phyloP scores from a whole-genome alignment of 2,329 filamentous ascomycete genomes.

The Thielaviopsis punctulata region DNA sequence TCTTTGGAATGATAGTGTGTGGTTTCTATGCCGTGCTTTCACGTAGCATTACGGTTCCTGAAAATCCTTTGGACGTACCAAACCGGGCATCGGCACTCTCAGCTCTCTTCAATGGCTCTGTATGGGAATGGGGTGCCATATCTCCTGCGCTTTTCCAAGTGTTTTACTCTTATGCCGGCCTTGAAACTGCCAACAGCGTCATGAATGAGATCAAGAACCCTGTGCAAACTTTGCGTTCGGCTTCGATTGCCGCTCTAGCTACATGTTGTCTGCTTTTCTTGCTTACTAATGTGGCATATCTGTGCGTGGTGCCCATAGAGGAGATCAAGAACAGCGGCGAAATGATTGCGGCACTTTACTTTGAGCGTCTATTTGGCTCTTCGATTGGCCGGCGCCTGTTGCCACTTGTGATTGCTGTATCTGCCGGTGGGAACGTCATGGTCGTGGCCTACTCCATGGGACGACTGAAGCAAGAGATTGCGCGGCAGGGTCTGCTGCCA shows the following conservation, averaged over 20 bases:
- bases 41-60: conserved; percentile 16
- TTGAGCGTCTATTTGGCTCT: conserved; percentile 44
- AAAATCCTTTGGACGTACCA: background rate
- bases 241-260: conserved; percentile 39
- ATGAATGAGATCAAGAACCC: conserved; percentile 56
- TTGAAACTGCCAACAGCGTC: conserved; percentile 52
- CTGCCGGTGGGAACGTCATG: conserved; percentile 55
- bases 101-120: conserved; percentile 43
- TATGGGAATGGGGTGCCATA: conserved; percentile 53
- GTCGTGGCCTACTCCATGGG: conserved; percentile 53
- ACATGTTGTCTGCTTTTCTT: conserved; percentile 48
- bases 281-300: conserved; percentile 45
- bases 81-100: conserved; percentile 25
- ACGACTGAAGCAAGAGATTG: conserved; percentile 55
- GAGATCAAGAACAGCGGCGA: conserved; percentile 51
- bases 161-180: conserved; percentile 50
- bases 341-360: conserved; percentile 50
- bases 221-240: conserved; percentile 44
- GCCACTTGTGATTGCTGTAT: conserved; percentile 47
- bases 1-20: conserved; percentile 43
- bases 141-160: conserved; percentile 52
- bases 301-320: conserved; percentile 47
- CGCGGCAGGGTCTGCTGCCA: conserved; percentile 52
- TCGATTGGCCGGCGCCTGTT: conserved; percentile 39
- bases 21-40: conserved; percentile 41